A percentile compares a stretch with the other conserved stretches of the same genome.
Evolutionary conservation across 257 asterid species (phyloP).

Genomic region (Rhazya stricta): DNA sequence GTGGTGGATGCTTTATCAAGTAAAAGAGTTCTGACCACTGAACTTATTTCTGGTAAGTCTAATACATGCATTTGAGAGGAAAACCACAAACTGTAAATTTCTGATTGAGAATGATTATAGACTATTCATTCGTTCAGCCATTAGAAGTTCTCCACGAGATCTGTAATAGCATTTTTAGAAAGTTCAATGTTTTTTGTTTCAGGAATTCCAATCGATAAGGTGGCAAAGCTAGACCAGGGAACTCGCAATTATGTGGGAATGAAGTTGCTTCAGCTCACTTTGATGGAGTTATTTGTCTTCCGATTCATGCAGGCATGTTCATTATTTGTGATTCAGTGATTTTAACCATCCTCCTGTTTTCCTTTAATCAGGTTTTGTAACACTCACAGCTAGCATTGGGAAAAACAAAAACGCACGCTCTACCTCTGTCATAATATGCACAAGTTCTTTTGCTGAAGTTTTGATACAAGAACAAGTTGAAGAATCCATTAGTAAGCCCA

Average conservation of each 20-base stretch:
- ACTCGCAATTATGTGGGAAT: constrained; percentile 81
- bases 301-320: constrained; percentile 89
- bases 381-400: not conserved
- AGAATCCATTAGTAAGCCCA: not conserved
- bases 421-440: not conserved
- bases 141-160: not conserved
- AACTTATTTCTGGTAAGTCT: constrained; percentile 78
- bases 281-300: constrained; percentile 72
- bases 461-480: constrained; percentile 1
- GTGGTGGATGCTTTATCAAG: constrained; percentile 76
- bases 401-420: not conserved
- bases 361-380: not conserved
- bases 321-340: constrained; percentile 8
- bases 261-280: constrained; percentile 81
- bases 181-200: constrained; percentile 16
- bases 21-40: constrained; percentile 80
- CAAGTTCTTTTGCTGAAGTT: not conserved
- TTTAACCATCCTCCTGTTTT: constrained; percentile 9
- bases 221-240: constrained; percentile 64
- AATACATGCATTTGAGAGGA: constrained; percentile 3
- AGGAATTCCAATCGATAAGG: constrained; percentile 92
- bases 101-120: not conserved
- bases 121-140: not conserved
- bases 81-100: not conserved
- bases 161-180: not conserved